Base-by-base conservation (phyloP, 2,329 filamentous ascomycete species). In the Atkinsonella texensis region DNA sequence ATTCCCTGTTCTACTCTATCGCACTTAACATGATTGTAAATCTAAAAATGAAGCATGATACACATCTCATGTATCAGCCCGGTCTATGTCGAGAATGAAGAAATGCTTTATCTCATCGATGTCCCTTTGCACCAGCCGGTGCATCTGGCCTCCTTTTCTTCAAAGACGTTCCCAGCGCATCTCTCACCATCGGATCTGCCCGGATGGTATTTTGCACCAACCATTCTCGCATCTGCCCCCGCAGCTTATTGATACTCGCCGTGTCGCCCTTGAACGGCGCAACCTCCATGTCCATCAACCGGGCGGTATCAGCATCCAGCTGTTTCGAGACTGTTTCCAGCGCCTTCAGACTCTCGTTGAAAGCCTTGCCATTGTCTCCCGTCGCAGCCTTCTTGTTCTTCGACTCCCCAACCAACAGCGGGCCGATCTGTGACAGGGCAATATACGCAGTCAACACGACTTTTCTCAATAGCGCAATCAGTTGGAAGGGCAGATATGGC, bases 171-270 rank as follows among this genome's bases (percentile, higher is more conserved):
- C 81, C 82, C 58, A 95, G 74, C 0, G 89, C 89, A 65, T 88
- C 84, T 58, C 83, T 78, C 9, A 97, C 91, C 69, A 91, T 87
- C 1, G 83, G 84, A 66, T 91, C 87, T 46, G 79, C 81, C 57
- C 81, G 77, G 54, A 94, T 85, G 13, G 84, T 90, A 63, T 94
- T 94, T 65, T 94, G 83, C 48, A 96, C 82, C 58, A 97, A 72
- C 77, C 89, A 95, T 61, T 93, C 87, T 68, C 84, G 86, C 69
- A 96, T 79, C 60, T 85, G 86, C 41, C 76, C 76, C 55, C 82
- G 78, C 15, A 71, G 55, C 40, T 80, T 81, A 44, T 73, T 73
- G 46, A 85, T 71, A n/a, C 74, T 74, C 54, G 79, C 76, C 38
- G 76, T 70, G 61, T 94, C 85, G n/a, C 83, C 84, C 48, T 75